Base-by-base conservation (phyloP, 257 asterid species). In the Solanum gandarillasii region DNA sequence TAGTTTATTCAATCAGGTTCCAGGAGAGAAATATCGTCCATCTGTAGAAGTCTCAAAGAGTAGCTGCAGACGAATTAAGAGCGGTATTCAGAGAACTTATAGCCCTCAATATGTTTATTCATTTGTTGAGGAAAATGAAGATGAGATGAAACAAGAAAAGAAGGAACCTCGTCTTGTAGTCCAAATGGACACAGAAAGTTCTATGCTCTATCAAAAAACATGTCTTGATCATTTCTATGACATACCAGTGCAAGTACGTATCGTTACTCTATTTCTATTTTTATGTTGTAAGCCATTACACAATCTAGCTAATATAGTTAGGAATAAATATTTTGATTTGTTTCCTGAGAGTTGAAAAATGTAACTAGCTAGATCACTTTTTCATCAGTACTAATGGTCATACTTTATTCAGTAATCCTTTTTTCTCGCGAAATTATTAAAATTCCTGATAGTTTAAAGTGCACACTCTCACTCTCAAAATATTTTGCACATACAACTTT, bases 161-260 rank as follows among this genome's bases (percentile, higher is more conserved):
- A 91, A 58, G 23, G 95, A 92, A 90, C 96, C 94, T 34, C 98
- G 72, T 83, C 87, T 94, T 90, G 95, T 95, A 2, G 94, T 92
- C 62, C 98, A 94, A 88, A 95, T 95, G 98, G 98, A 95, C 88
- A 95, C 98, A 0, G 98, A 95, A 87, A 92, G 95, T 70, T 91
- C 98, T 74, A 90, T 93, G 35, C 92, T 92, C 36, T 93, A 94
- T 91, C 88, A 94, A 88, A 94, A 95, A 88, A 94, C 91, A 32
- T 95, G 98, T 85, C 96, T 95, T 9, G 96, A 96, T 58, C 89
- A 87, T 89, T 89, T 83, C 41, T 94, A 89, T 29, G 98, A 95
- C 23, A 93, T 89, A 71, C 98, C 98, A 38, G 73, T 93, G 73
- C 94, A 89, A 48, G 98, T 95, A 92, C 71, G 93, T 75, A 83